Evolutionary conservation across 1,284 basidiomycete species (phyloP), one percentile per base, ranked within the genome.

Genomic region (Vanrija pseudolonga): DNA sequence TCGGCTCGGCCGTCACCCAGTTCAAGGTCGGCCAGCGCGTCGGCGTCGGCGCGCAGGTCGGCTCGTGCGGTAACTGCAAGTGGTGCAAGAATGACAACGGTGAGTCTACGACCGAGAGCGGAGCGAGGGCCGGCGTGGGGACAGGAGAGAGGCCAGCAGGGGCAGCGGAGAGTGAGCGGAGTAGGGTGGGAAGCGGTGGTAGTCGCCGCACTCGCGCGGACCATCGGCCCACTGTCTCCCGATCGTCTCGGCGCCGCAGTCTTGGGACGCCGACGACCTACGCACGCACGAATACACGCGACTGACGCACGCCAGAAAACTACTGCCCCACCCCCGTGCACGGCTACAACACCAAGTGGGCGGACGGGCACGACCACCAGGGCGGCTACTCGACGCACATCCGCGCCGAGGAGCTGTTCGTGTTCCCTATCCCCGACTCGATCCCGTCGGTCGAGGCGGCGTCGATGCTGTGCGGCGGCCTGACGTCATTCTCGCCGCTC

Each of bases 401-500:
- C 59, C 82, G 85, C 46, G 84, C 82, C 0, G 82, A 86, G 62
- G 79, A 86, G 64, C 81, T 80, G 57, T 88, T 85, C 66, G 85
- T 86, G 42, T 87, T 88, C 75, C 80, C 81, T 15, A 82, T 89
- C 49, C 86, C 87, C 0, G 81, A 86, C 5, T 78, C 65, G 11
- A 72, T 88, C 51, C 72, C 79, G 38, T 79, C 81, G 3, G 80
- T 81, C 53, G 72, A 83, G 56, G 84, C 80, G 3, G 78, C 79
- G 11, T 78, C 78, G 20, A 75, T 76, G 72, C 69, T 85, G 28
- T 87, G 85, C 65, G 85, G 79, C 5, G 86, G 86, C 47, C 71
- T 87, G 20, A 87, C 86, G 8, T 80, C 84, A 40, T 87, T 79
- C 76, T 84, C 83, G 0, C 85, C 86, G 3, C 76, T 88, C 7